Evolutionary conservation across 108 stramenopile genomes (phyloP), one percentile per base, ranked within the genome.

Genomic region (Conticribra weissflogii): DNA sequence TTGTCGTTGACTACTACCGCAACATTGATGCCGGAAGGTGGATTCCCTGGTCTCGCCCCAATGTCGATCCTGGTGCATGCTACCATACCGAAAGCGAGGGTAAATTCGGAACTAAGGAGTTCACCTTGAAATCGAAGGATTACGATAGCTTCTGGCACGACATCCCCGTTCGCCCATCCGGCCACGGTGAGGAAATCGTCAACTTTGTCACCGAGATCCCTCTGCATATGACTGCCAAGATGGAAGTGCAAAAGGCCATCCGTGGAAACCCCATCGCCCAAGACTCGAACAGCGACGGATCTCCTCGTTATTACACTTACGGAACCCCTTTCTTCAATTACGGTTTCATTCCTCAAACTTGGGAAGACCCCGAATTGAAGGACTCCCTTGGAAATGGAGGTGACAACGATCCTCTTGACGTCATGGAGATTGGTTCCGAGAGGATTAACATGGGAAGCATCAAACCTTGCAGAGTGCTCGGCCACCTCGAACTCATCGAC

Each of bases 291-390:
- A 93, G 83, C 68, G 96, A 98, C 74, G 96, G 96, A 2, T 89
- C 90, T 50, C 90, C 96, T 33, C 85, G 98, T 22, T 97, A 96
- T 73, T 98, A 98, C 83, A 96, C 91, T 7, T 98, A 98, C 72
- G 98, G 98, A 45, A 90, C 90, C 1, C 92, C 98, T 3, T 97
- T 97, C 78, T 98, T 98, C 88, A 98, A 98, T 81, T 98, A 98
- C 63, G 98, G 98, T 61, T 76, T 95, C 28, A 84, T 98, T 62
- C 97, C 98, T 18, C 97, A 96, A 78, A 98, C 98, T 17, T 98
- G 98, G 98, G 98, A 98, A 73, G 98, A 98, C 81, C 96, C 96
- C 33, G 50, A 74, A 31, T 54, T 93, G 44, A 84, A 70, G 53
- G 90, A 81, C 32, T 67, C 66, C 1, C 52, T 75, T 23, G 95